Base-by-base conservation (phyloP, 768 basidiomycete species). In the Rhodotorula babjevae region DNA sequence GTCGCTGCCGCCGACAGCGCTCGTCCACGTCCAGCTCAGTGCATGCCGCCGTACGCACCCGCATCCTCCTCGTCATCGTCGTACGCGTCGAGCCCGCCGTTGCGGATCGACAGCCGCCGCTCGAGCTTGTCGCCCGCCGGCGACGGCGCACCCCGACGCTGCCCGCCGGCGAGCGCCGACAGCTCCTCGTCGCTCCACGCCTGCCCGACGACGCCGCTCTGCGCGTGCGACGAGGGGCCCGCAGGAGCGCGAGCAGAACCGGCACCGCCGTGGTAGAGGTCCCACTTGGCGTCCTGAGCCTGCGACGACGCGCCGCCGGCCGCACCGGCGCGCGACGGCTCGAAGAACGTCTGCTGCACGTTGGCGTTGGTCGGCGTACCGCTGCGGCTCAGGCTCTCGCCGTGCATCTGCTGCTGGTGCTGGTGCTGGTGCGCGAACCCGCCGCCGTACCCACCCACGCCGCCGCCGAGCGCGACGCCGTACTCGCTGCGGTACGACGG, bases 271-370 rank as follows among this genome's bases (percentile, higher is more conserved):
- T 52, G 50, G 23, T 50, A 50, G 15, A 25, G 7, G 25, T 50
- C 62, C 7, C 44, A 46, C 44, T 14, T 16, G 27, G 53, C 53
- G n/a, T 16, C 29, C 27, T 56, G 29, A 15, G 10, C 27, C 9
- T 33, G 56, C 58, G 40, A 6, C 40, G 16, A 14, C 36, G 23
- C 57, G 57, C 29, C 56, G 56, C 57, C 36, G 36, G 36, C 36
- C 36, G 36, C 36, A 9, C 36, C 36, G 36, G 36, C 9, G 36
- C 9, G 36, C 29, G 19, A 57, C 57, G 33, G 58, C 40, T 40
- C 33, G 33, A 75, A 74, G 66, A 75, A 79, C 31, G 73, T 66
- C 56, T 78, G 77, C 63, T 77, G 77, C 15, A 74, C 77, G 76
- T 78, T 77, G 47, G 69, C 63, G 58, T 76, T 67, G 9, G 67